A percentile compares a stretch with the other conserved stretches of the same genome.
phyloP scores from a whole-genome alignment of 2,329 filamentous ascomycete species.

The Diaporthe australafricana region DNA sequence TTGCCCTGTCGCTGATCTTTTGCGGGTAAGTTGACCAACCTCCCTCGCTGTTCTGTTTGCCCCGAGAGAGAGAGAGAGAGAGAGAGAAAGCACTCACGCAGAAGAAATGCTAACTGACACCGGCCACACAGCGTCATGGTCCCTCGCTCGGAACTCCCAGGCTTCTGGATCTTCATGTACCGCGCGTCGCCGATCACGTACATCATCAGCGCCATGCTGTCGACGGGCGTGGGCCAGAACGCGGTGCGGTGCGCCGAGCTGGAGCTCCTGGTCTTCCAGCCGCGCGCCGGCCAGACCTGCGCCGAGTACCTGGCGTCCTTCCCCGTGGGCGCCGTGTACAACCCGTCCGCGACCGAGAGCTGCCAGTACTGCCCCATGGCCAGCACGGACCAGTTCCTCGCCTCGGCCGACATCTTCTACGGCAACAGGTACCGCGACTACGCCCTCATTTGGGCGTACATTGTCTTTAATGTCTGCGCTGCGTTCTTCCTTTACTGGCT shows the following conservation, averaged over 20 bases:
- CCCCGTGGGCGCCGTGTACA: conserved; percentile 54
- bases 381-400: conserved; percentile 50
- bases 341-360: conserved; percentile 49
- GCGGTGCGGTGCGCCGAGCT: conserved; percentile 70
- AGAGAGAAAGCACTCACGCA: no score
- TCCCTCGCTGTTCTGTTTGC: conserved; percentile 43
- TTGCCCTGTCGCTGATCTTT: conserved; percentile 74
- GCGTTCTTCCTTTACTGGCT: conserved; percentile 62
- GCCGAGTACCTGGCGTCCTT: conserved; percentile 64
- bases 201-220: conserved; percentile 74
- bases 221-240: conserved; percentile 71
- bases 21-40: conserved; percentile 72
- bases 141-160: conserved; percentile 56
- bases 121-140: neutral
- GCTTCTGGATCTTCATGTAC: conserved; percentile 82
- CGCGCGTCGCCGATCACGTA: conserved; percentile 80
- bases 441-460: conserved; percentile 62
- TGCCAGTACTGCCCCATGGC: conserved; percentile 41
- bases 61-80: neutral
- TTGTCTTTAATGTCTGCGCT: conserved; percentile 59
- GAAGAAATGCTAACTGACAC: neutral
- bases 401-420: conserved; percentile 54
- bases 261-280: conserved; percentile 73
- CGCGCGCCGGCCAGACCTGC: conserved; percentile 66
- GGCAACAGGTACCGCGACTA: conserved; percentile 63